Evolutionary conservation across 2,329 filamentous ascomycete genomes (phyloP), one percentile per base, ranked within the genome.

Genomic region (Aureobasidium sp.): DNA sequence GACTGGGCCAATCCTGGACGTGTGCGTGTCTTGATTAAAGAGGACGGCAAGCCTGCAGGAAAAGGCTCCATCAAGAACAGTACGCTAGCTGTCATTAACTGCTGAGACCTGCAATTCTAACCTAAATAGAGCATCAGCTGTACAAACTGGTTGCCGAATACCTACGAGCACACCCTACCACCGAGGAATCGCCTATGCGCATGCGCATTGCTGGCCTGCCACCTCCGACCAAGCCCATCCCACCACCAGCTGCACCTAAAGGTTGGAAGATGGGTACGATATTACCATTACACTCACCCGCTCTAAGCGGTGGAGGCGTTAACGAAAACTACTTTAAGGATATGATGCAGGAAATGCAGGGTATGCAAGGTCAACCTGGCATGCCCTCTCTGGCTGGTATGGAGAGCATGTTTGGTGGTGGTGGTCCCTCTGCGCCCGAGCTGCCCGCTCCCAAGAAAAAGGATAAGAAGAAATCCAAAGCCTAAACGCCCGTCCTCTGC

Each of bases 1-100:
- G 94, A 99, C 79, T 99, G 94, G 94, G 87, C 88, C 61, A 99
- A 99, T 78, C 94, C 94, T 13, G 94, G 94, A 3, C 83, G 94
- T 62, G 90, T 97, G 65, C 86, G 90, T 68, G 85, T 97, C 54
- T 78, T 87, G 70, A 78, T 97, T 61, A 87, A 85, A 73, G 85
- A 82, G 65, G 79, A 83, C 63, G 83, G 82, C 37, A 75, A 75
- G 64, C 70, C 76, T 49, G 69, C 80, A 41, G 81, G 80, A 64
- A 68, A 75, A 30, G 64, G 64, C 39, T 76, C 75, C 34, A 79
- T 89, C 49, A 85, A 85, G 72, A 89, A 87, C 69, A 90, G 83
- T 85, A 75, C 58, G 82, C 77, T 25, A 48, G 9, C 11, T 21
- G 29, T 47, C 9, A n/a, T 30, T 2, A 14, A 3, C n/a, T 13